Conservation (phyloP, 2,329 filamentous ascomycete genomes). For the Aspergillus persii region DNA sequence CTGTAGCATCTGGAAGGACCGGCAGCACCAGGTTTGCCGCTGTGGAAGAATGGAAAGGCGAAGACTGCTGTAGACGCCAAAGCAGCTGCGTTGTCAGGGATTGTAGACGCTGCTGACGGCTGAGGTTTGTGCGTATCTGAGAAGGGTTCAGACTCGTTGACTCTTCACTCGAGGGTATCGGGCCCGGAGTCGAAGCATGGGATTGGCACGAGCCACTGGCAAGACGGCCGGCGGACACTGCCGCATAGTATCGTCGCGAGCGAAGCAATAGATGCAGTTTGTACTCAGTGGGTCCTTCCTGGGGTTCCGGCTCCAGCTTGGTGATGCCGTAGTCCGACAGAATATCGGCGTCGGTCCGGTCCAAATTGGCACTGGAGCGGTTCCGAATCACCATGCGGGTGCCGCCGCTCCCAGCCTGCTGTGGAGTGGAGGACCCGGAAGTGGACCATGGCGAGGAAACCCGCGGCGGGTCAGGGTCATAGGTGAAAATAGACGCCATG, state of each 20-base stretch:
- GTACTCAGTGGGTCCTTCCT: slow-evolving; percentile 93
- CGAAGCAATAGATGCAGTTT: slow-evolving; percentile 87
- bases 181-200: slow-evolving; percentile 23
- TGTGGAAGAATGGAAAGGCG: slow-evolving; percentile 80
- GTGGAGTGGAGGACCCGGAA: slow-evolving; percentile 47
- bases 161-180: slow-evolving; percentile 30
- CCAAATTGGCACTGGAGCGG: slow-evolving; percentile 37
- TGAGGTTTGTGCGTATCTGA: slow-evolving; percentile 59
- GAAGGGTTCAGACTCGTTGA: slow-evolving; percentile 33
- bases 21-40: slow-evolving; percentile 73
- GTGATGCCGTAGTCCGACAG: slow-evolving; percentile 63
- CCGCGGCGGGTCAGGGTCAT: slow-evolving; percentile 79
- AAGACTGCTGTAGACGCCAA: slow-evolving; percentile 94
- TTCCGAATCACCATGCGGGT: slow-evolving; percentile 24
- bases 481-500: slow-evolving; percentile 97
- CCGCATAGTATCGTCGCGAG: slow-evolving; percentile 69
- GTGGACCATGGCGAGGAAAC: slow-evolving; percentile 88
- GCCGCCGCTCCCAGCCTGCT: slow-evolving; percentile 26
- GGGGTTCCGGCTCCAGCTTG: slow-evolving; percentile 83
- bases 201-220: slow-evolving; percentile 54
- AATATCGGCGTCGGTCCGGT: slow-evolving; percentile 39
- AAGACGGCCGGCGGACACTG: slow-evolving; percentile 63
- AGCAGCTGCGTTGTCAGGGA: slow-evolving; percentile 92
- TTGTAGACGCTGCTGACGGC: slow-evolving; percentile 78
- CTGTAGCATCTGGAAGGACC: slow-evolving; percentile 63